phyloP scores from a whole-genome alignment of 768 basidiomycete species.

The Rhizopogon vinicolor region DNA sequence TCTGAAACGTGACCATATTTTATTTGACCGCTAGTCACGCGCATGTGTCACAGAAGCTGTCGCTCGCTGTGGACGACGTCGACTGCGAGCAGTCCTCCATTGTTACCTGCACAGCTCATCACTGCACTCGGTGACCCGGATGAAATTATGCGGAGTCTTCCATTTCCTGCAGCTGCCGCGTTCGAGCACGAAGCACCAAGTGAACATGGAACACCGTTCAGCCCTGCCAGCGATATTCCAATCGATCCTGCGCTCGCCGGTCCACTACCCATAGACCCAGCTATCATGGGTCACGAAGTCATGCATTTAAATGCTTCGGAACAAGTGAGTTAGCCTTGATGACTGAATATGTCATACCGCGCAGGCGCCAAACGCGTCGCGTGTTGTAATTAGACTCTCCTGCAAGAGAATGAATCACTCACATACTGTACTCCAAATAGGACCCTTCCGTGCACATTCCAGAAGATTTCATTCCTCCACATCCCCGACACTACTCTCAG shows the following conservation, averaged over 20 bases:
- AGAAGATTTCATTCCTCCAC: constrained; percentile 15
- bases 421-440: constrained; percentile 17
- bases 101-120: constrained; percentile 12
- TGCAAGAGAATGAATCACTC: constrained; percentile 6
- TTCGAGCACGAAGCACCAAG: constrained; percentile 53
- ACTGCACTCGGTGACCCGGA: constrained; percentile 6
- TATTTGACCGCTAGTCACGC: constrained; percentile 23
- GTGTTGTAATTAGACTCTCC: constrained; percentile 41
- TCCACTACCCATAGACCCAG: constrained; percentile 46
- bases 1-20: constrained; percentile 23
- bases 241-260: constrained; percentile 74
- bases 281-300: constrained; percentile 32
- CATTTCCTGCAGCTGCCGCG: constrained; percentile 39
- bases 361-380: constrained; percentile 60
- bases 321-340: constrained; percentile 34
- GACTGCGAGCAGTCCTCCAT: constrained; percentile 22
- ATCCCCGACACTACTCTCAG: constrained; percentile 21
- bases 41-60: constrained; percentile 22
- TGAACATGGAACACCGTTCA: constrained; percentile 56
- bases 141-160: constrained; percentile 53
- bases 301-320: constrained; percentile 9
- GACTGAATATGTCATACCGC: constrained; percentile 11
- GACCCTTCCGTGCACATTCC: constrained; percentile 24
- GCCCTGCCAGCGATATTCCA: constrained; percentile 62
- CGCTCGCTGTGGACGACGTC: constrained; percentile 34